Evolutionary conservation across 768 basidiomycete species (phyloP), one percentile per base, ranked within the genome.

Genomic region (Cubamyces lactineus): DNA sequence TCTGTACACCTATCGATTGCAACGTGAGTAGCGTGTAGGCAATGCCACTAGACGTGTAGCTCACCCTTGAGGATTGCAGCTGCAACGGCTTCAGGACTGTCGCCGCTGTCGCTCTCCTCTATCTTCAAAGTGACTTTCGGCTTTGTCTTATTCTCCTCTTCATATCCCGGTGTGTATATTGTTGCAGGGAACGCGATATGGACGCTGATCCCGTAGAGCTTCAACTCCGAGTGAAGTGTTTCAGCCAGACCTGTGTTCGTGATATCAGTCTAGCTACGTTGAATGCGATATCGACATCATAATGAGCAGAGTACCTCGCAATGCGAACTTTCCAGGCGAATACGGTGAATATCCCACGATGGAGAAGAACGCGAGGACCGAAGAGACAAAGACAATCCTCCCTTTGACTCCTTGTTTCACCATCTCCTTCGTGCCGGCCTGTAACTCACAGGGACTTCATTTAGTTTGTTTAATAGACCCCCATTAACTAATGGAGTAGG

Each of bases 141-240:
- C 68, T 96, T 96, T 13, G 80, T 82, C 69, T 81, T 82, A 71
- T 91, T 86, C 71, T 96, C 94, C 57, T 84, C 81, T 17, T 88
- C 86, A 63, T 79, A 91, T 0, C 94, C 92, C 0, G 92, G 88
- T 0, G 85, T 86, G 66, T 79, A 83, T 78, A 97, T 96, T 1
- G 92, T 92, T 1, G 82, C 81, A 0, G 95, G 93, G 76, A 92
- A 88, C 76, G 86, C 93, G 46, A 91, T 84, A 65, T 95, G 92
- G 5, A 93, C 83, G 57, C 80, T 78, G 69, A 93, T 90, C 50
- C 81, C 83, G 71, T 95, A 94, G 7, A 95, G 77, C 63, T 86
- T 75, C 57, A 94, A 77, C 70, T 96, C 95, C 34, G 85, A 88
- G 6, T 89, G 86, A 12, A 97, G 80, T 0, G 89, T 82, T 61